Conservation (phyloP, 1,284 basidiomycete genomes). For the Vanrija sp. region DNA sequence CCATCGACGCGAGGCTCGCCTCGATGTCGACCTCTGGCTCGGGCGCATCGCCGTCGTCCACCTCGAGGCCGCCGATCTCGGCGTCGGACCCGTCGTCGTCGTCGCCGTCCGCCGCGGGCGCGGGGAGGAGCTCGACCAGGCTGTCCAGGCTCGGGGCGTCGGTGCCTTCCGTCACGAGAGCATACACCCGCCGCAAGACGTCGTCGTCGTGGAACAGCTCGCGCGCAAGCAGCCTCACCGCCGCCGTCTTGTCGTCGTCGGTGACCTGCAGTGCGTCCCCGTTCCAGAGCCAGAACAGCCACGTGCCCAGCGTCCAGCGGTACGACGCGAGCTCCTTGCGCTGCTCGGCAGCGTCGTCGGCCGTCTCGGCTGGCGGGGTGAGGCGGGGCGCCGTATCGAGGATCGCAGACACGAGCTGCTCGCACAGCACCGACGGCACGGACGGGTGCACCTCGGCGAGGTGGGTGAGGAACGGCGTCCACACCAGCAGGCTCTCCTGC, state of each 20-base stretch:
- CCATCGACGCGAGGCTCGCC: constrained; percentile 9
- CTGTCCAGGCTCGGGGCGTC: neutral
- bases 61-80: constrained; percentile 14
- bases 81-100: constrained; percentile 1
- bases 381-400: constrained; percentile 11
- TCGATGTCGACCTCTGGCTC: constrained; percentile 8
- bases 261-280: constrained; percentile 2
- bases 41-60: constrained; percentile 1
- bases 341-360: constrained; percentile 5
- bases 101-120: neutral
- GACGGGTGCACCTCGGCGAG: neutral
- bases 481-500: constrained; percentile 33
- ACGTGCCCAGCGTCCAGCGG: constrained; percentile 18
- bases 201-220: constrained; percentile 16
- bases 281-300: constrained; percentile 12
- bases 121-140: constrained; percentile 5
- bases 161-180: neutral
- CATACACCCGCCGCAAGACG: constrained; percentile 7
- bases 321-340: constrained; percentile 10
- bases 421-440: neutral
- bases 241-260: neutral
- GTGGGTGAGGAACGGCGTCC: constrained; percentile 20
- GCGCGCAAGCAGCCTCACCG: constrained; percentile 8
- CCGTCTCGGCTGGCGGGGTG: neutral
- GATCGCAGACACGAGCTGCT: constrained; percentile 6